Base-by-base conservation (phyloP, 2,329 filamentous ascomycete species). In the Albifimbria verrucaria region DNA sequence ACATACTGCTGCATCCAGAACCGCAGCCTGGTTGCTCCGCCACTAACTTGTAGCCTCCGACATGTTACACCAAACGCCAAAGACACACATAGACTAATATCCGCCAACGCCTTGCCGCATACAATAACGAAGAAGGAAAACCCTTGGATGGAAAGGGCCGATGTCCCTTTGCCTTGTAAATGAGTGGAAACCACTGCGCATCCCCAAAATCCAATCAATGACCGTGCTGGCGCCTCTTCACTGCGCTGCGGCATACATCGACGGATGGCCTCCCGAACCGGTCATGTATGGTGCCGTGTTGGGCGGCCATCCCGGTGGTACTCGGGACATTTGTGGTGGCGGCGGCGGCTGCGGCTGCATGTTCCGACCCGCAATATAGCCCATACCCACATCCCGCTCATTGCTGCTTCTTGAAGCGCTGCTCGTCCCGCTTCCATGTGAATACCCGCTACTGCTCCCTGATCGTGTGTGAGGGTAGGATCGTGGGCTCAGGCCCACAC, bases 401-500 rank as follows among this genome's bases (percentile, higher is more conserved):
- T 63, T 68, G 52, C 66, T 68, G 23, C 54, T 51, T 23, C 52
- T 50, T 2, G 55, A 55, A n/a, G 42, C 49, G 18, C 59, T 60
- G 42, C 66, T 71, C 18, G 62, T 63, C 17, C 63, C 62, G 52
- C 68, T 72, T 18, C 62, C 62, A 49, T 68, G 67, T n/a, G 69
- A 72, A 53, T 69, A 62, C 9, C 61, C 67, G 21, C 68, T 68
- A 43, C 69, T 70, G 54, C 68, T 70, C 49, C 60, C 64, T 32
- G 64, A 65, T 21, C 68, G 65, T 21, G 62, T 63, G 51, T 70
- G 68, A 23, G 58, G 57, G 45, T 61, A 59, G 32, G 59, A 58
- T 32, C 63, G 55, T 36, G 62, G 62, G 63, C 62, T 46, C 71
- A 67, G 23, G 65, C 66, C 36, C n/a, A n/a, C n/a, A n/a, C 69